phyloP scores from a whole-genome alignment of 495 filamentous ascomycete genomes.

The Neurospora cerealis region DNA sequence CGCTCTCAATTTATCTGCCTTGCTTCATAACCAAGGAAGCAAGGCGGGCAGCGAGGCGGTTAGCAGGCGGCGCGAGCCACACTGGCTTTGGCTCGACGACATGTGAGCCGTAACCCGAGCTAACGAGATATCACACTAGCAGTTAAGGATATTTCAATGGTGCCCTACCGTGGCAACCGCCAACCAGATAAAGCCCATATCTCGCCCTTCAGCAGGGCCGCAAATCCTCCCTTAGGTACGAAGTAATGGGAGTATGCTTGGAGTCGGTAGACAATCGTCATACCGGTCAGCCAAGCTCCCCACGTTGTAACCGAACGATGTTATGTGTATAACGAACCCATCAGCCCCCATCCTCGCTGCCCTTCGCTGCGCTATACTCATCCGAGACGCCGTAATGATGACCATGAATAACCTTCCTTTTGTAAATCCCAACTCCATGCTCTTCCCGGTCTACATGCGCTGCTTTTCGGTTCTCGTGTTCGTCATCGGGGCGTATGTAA shows the following conservation, averaged over 20 bases:
- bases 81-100: neutral
- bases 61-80: neutral
- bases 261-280: neutral
- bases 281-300: neutral
- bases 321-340: neutral
- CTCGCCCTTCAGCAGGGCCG: neutral
- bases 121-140: neutral
- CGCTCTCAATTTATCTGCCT: neutral
- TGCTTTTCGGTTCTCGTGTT: neutral
- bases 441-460: neutral
- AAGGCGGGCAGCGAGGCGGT: neutral
- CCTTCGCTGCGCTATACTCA: neutral
- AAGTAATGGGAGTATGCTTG: neutral
- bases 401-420: neutral
- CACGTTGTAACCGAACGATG: neutral
- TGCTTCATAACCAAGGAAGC: neutral
- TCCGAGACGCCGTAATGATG: neutral
- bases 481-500: neutral
- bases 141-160: neutral
- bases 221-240: neutral
- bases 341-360: neutral
- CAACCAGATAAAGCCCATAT: neutral
- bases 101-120: neutral
- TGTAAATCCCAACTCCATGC: neutral
- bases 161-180: neutral